These are phyloP conservation scores for Rhizophagus sp. DNA, from an alignment of 192 early-diverging fungal species.

Conservation along the genomic window DNA sequence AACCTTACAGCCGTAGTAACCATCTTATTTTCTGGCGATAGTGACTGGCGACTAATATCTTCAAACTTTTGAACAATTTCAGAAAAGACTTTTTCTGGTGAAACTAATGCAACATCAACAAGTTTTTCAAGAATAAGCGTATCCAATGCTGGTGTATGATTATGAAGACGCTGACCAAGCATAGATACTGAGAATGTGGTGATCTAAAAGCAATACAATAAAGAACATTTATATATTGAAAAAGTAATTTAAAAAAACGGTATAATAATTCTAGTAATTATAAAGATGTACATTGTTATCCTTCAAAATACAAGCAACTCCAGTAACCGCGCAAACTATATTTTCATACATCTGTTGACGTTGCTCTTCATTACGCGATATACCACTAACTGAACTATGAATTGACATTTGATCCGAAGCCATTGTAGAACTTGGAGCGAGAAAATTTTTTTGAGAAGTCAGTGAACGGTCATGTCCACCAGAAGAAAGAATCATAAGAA, in stretches of 20 bases:
- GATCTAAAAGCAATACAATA: conserved; percentile 40
- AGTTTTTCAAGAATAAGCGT: conserved; percentile 57
- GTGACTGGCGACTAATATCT: conserved; percentile 45
- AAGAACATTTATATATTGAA: background rate
- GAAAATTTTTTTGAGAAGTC: background rate
- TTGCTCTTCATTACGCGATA: conserved; percentile 37
- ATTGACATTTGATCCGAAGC: conserved; percentile 32
- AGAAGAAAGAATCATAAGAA: background rate
- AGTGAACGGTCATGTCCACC: conserved; percentile 10
- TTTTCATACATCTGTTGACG: conserved; percentile 53
- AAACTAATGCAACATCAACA: conserved; percentile 62
- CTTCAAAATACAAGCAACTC: conserved; percentile 54
- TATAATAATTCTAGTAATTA: background rate
- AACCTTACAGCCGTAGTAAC: conserved; percentile 50
- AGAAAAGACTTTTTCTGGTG: conserved; percentile 52
- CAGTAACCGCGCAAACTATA: conserved; percentile 53
- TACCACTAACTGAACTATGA: conserved; percentile 8
- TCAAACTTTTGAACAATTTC: conserved; percentile 61
- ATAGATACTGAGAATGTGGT: conserved; percentile 63
- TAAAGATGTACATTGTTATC: conserved; percentile 49
- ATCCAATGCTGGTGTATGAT: conserved; percentile 47
- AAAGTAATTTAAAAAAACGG: background rate
- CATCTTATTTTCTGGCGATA: conserved; percentile 45
- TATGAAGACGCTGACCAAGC: conserved; percentile 63
- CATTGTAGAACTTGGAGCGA: conserved; percentile 12